A percentile compares a stretch with the other conserved stretches of the same genome.
These are phyloP conservation scores for Luffa acutangula DNA, from an alignment of 306 rosid species.

Conservation along the genomic window DNA sequence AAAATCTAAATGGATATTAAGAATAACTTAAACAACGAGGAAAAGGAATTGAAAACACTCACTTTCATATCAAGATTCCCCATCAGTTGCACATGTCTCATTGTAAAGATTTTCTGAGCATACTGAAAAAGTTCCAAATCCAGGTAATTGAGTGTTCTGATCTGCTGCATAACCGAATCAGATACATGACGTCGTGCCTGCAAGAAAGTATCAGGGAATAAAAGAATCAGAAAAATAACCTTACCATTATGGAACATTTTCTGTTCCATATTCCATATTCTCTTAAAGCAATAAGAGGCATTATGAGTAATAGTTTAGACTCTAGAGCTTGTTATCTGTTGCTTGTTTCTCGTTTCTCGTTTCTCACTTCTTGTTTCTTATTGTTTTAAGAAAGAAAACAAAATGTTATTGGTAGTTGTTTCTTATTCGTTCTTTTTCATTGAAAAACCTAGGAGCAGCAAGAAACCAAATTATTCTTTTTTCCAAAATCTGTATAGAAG, in stretches of 20 bases:
- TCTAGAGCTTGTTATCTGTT: not conserved
- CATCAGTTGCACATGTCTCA: constrained; percentile 33
- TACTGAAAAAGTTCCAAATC: constrained; percentile 76
- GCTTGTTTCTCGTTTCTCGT: not conserved
- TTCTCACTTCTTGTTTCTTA: not conserved
- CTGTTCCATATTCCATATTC: not conserved
- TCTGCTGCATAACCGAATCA: constrained; percentile 45
- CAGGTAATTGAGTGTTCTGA: constrained; percentile 64
- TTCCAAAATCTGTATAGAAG: not conserved
- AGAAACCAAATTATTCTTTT: not conserved
- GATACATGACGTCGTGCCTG: constrained; percentile 75
- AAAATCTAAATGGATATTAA: not conserved
- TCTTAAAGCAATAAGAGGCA: not conserved
- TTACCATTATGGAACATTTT: not conserved
- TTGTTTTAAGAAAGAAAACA: not conserved
- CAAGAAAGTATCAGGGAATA: constrained; percentile 9
- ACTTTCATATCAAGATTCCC: constrained; percentile 33
- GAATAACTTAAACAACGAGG: not conserved
- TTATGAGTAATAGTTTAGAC: not conserved
- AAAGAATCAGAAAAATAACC: constrained; percentile 1
- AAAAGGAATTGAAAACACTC: constrained; percentile 17
- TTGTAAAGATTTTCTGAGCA: constrained; percentile 52
- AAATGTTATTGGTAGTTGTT: no score
- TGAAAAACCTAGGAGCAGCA: not conserved
- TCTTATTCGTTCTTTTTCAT: not conserved